Base-by-base conservation (phyloP, 352 stramenopile species). In the Thalassiosira hispida region DNA sequence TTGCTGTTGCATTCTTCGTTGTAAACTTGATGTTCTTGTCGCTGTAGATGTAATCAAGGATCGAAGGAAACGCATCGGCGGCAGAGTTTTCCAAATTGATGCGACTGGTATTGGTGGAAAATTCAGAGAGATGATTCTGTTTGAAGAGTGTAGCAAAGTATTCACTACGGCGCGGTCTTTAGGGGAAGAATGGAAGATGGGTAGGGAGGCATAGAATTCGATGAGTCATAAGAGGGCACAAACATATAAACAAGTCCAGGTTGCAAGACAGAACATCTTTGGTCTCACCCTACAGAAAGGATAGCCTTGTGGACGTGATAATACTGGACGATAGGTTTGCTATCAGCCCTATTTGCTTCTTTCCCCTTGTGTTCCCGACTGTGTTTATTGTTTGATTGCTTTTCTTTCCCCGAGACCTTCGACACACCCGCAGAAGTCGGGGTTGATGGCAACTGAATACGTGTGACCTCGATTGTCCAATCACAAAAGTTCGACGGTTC, bases 91-190 rank as follows among this genome's bases (percentile, higher is more conserved):
- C 52, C 6, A 85, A 38, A 25, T 49, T 46, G 25, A 85, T 85
- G 9, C 53, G 40, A 55, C 78, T 81, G 6, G 71, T 81, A 46
- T 61, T 68, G 4, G 57, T 81, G 35, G 60, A 38, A 53, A 69
- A 75, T 64, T 85, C 78, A 20, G 70, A 68, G 16, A 85, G 72
- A 33, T 81, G 72, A 18, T 22, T 72, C 67, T 85, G 78, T 47
- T 81, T 81, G 61, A 85, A 85, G 31, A 85, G 60, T 22, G 78
- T 73, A 0, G 78, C 66, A 64, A 85, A 85, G 72, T 85, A 85
- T 38, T 85, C 78, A 60, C 64, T 79, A 22, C 78, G 52, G 12
- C 78, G 70, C 25, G 65, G 71, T 16, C 56, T 63, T 47, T 47
- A 35, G 51, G n/a, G 2, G 38, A 22, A 20, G 42, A 20, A 38